phyloP scores from a whole-genome alignment of 768 basidiomycete genomes.

The Amyloporia xantha region DNA sequence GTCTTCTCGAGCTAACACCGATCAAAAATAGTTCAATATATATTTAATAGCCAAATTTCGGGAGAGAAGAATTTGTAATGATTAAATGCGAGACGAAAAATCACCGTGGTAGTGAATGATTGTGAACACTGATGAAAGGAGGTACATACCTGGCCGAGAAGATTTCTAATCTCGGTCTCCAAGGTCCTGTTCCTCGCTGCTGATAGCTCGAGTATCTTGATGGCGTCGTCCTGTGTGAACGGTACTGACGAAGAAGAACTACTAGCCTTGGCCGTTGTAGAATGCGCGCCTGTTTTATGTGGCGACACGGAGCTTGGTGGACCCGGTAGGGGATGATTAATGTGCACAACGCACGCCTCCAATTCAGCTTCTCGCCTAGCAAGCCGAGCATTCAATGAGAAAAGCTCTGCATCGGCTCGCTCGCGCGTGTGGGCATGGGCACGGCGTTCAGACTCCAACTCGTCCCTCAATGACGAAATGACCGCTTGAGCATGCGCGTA shows the following conservation, averaged over 20 bases:
- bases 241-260: slow-evolving; percentile 15
- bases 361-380: slow-evolving; percentile 54
- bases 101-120: no score
- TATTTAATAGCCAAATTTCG: no score
- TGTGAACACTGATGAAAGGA: no score
- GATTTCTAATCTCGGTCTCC: slow-evolving; percentile 36
- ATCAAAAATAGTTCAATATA: no score
- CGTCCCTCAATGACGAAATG: slow-evolving; percentile 34
- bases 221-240: slow-evolving; percentile 27
- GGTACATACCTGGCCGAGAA: slow-evolving; percentile 31
- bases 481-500: slow-evolving; percentile 34
- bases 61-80: not conserved
- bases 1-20: not conserved
- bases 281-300: not conserved
- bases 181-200: slow-evolving; percentile 35
- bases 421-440: slow-evolving; percentile 36
- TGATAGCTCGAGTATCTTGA: slow-evolving; percentile 33
- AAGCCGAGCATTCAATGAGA: slow-evolving; percentile 44
- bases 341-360: slow-evolving; percentile 28
- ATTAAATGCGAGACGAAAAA: no score
- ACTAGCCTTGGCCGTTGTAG: not conserved
- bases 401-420: slow-evolving; percentile 34
- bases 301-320: no score
- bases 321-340: not conserved
- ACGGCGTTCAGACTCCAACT: slow-evolving; percentile 39